Evolutionary conservation across 164 flowering plant genomes (phyloP).

Genomic region (Vitis cinerea): DNA sequence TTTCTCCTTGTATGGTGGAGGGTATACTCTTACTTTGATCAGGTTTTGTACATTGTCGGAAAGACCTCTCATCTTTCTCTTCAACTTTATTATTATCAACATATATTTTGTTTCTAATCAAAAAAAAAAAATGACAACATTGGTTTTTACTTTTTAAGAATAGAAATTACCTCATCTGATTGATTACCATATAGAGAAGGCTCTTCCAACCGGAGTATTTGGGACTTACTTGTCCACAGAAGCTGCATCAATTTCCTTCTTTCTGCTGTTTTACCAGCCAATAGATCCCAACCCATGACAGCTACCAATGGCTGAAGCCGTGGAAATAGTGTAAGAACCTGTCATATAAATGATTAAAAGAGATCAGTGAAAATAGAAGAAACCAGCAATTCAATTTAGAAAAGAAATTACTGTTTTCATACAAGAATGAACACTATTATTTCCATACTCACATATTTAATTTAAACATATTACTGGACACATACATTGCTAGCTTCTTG

Average conservation of each 20-base stretch:
- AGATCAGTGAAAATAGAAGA: neutral
- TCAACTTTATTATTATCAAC: too few species aligned
- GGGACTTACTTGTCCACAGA: constrained; percentile 81
- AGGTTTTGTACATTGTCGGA: too few species aligned
- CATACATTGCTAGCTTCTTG: constrained; percentile 78
- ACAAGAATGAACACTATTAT: neutral
- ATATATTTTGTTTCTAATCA: too few species aligned
- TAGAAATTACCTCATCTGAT: constrained; percentile 69
- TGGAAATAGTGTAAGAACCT: constrained; percentile 84
- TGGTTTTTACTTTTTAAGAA: neutral
- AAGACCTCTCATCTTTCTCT: too few species aligned
- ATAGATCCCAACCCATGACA: constrained; percentile 96
- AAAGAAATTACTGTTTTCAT: neutral
- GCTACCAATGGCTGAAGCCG: constrained; percentile 90
- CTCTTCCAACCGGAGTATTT: constrained; percentile 58
- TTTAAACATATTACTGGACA: too few species aligned
- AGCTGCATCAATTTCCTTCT: constrained; percentile 77
- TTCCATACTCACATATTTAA: constrained; percentile 1
- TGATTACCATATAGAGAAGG: constrained; percentile 56
- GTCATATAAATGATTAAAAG: constrained; percentile 13
- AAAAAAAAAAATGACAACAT: too few species aligned
- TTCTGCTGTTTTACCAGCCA: constrained; percentile 72
- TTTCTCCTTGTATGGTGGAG: too few species aligned
- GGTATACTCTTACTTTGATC: too few species aligned
- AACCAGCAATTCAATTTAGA: neutral